Base-by-base conservation (phyloP, 2,329 filamentous ascomycete genomes). In the Tolypocladium pustulatum region DNA sequence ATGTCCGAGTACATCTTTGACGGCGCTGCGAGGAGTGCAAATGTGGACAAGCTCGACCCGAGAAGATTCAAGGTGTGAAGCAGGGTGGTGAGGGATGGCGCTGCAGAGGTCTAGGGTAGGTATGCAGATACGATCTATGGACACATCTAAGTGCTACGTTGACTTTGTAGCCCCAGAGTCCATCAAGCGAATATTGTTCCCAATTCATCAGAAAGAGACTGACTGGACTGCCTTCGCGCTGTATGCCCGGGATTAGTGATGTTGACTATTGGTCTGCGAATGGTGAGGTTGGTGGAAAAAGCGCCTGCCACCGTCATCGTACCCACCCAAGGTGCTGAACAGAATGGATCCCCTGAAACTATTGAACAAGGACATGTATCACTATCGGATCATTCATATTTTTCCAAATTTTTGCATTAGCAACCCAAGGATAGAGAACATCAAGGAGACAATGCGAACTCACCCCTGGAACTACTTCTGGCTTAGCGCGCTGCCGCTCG, bases 1-100 rank as follows among this genome's bases (percentile, higher is more conserved):
- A 87, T 94, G 77, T 87, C 88, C 41, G 89, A 93, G 72, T 85
- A 89, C 72, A 75, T 94, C 2, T 85, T 92, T 66, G 89, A 92
- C 58, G 89, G 89, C 0, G 73, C 76, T 60, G 82, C 87, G 1
- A 85, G 73, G 67, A 91, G 88, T 65, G 87, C 88, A 5, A 79
- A 86, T 61, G 79, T 91, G 36, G 76, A 76, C 1, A 81, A 78
- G 41, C 70, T 93, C 62, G 86, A 92, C 70, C 90, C 89, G 1
- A 80, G 81, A 65, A 82, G 78, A 64, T 85, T 84, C 60, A 82
- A 80, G 67, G 76, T 83, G 17, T 83, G 66, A 68, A 20, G 9
- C 3, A 9, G 12, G 1, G 54, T 4, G 8, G 17, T 8, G 13
- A 17, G 27, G 13, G n/a, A 51, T n/a, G 15, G 22, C 8, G 38